phyloP scores from a whole-genome alignment of 1,139 yeast species.

The Magnusiomyces suaveolens region DNA sequence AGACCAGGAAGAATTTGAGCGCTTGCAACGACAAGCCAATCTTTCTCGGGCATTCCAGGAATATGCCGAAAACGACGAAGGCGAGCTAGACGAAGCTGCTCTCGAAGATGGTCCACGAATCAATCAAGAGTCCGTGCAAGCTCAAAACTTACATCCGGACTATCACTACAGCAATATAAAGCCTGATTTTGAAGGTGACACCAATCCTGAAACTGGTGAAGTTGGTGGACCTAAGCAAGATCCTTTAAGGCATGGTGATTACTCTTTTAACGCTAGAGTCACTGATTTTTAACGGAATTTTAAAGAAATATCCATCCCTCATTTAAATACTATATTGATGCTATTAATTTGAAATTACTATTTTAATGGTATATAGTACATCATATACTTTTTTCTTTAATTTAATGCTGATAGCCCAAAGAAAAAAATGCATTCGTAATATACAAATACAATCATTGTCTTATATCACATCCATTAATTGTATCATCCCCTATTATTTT shows the following conservation, averaged over 20 bases:
- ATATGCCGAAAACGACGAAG: conserved; percentile 48
- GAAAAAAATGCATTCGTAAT: too few species aligned
- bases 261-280: conserved; percentile 91
- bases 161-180: conserved; percentile 60
- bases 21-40: conserved; percentile 68
- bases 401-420: too few species aligned
- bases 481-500: background rate
- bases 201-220: conserved; percentile 90
- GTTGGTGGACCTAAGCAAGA: conserved; percentile 98
- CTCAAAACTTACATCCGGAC: conserved; percentile 35
- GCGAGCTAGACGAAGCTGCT: conserved; percentile 29
- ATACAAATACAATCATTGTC: background rate
- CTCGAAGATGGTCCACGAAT: conserved; percentile 36
- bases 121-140: conserved; percentile 35
- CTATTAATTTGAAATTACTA: background rate
- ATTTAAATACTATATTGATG: too few species aligned
- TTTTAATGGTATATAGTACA: background rate
- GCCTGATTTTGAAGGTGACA: conserved; percentile 94
- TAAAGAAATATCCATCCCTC: background rate
- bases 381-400: too few species aligned
- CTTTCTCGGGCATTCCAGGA: conserved; percentile 58
- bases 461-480: too few species aligned
- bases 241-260: conserved; percentile 86
- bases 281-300: conserved; percentile 58
- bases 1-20: conserved; percentile 89